Evolutionary conservation across 495 filamentous ascomycete genomes (phyloP).

Genomic region (Penicillium bialowiezense): DNA sequence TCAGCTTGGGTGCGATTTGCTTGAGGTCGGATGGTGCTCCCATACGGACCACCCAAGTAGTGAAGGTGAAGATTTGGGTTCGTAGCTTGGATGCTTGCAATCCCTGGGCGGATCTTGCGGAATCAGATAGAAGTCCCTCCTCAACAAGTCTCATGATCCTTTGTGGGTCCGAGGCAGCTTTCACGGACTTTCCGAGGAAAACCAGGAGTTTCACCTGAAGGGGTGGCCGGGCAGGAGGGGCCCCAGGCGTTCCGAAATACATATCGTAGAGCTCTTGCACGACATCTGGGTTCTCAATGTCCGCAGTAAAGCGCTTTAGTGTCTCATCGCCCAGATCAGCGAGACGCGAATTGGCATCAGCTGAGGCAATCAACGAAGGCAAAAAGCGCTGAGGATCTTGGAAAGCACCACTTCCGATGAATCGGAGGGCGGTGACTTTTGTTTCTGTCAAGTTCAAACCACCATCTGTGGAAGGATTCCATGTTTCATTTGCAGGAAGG

Average conservation of each 20-base stretch:
- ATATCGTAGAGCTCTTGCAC: slow-evolving; percentile 63
- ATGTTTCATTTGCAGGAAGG: slow-evolving; percentile 62
- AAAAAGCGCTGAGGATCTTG: slow-evolving; percentile 74
- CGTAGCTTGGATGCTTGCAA: slow-evolving; percentile 72
- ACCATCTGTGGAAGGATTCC: slow-evolving; percentile 55
- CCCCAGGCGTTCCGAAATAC: slow-evolving; percentile 57
- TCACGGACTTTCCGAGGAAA: slow-evolving; percentile 72
- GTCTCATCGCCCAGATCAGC: slow-evolving; percentile 79
- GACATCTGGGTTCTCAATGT: slow-evolving; percentile 65
- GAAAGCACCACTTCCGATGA: slow-evolving; percentile 84
- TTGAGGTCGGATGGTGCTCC: slow-evolving; percentile 57
- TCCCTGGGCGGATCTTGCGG: slow-evolving; percentile 51
- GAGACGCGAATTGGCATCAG: slow-evolving; percentile 77
- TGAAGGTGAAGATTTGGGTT: slow-evolving; percentile 81
- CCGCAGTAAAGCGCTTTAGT: slow-evolving; percentile 66
- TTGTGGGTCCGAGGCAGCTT: slow-evolving; percentile 60
- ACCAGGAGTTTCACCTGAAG: slow-evolving; percentile 73
- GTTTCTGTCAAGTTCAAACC: slow-evolving; percentile 64
- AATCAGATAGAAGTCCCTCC: slow-evolving; percentile 52
- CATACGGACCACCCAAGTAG: slow-evolving; percentile 82
- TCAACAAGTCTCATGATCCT: slow-evolving; percentile 68
- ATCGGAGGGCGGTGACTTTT: slow-evolving; percentile 65
- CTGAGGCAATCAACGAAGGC: slow-evolving; percentile 77
- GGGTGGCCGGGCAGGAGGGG: slow-evolving; percentile 58
- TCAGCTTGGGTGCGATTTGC: slow-evolving; percentile 65